These are phyloP conservation scores for Zasmidium cellare DNA, from an alignment of 2,329 filamentous ascomycete genomes.

Conservation along the genomic window DNA sequence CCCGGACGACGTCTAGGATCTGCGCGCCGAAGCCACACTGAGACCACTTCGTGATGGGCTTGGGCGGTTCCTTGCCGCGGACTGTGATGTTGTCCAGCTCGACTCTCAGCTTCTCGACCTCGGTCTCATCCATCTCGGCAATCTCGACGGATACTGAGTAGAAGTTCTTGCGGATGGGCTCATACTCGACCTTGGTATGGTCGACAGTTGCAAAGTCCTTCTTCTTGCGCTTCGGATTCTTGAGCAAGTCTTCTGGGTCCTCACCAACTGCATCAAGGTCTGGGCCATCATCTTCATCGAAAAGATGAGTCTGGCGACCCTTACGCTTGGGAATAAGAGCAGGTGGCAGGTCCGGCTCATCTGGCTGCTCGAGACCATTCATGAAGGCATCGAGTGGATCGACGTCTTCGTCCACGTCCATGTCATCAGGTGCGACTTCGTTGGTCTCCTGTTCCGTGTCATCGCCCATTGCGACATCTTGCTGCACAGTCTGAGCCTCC, in stretches of 20 bases:
- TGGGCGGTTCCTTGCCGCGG: conserved; percentile 81
- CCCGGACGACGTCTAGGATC: conserved; percentile 80
- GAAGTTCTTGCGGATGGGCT: conserved; percentile 88
- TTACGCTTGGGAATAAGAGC: conserved; percentile 49
- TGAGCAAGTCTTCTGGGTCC: conserved; percentile 64
- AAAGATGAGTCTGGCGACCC: conserved; percentile 72
- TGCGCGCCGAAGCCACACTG: conserved; percentile 88
- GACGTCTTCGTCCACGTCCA: conserved; percentile 63
- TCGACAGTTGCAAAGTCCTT: conserved; percentile 90
- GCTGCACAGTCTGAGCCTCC: conserved; percentile 43
- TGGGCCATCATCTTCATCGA: conserved; percentile 81
- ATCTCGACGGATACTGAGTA: conserved; percentile 89
- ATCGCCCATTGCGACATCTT: conserved; percentile 49
- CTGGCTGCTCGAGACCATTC: conserved; percentile 63
- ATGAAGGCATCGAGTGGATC: conserved; percentile 98
- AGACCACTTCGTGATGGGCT: conserved; percentile 94
- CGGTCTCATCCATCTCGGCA: conserved; percentile 77
- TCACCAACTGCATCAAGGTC: conserved; percentile 63
- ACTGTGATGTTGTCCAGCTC: conserved; percentile 97
- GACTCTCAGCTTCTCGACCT: conserved; percentile 75
- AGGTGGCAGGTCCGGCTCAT: conserved; percentile 34
- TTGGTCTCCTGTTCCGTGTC: conserved; percentile 30
- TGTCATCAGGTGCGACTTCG: conserved; percentile 20
- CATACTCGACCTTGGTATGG: conserved; percentile 81
- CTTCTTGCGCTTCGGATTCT: conserved; percentile 75